Conservation (phyloP, 768 basidiomycete genomes). For the Amanita subjunquillea region DNA sequence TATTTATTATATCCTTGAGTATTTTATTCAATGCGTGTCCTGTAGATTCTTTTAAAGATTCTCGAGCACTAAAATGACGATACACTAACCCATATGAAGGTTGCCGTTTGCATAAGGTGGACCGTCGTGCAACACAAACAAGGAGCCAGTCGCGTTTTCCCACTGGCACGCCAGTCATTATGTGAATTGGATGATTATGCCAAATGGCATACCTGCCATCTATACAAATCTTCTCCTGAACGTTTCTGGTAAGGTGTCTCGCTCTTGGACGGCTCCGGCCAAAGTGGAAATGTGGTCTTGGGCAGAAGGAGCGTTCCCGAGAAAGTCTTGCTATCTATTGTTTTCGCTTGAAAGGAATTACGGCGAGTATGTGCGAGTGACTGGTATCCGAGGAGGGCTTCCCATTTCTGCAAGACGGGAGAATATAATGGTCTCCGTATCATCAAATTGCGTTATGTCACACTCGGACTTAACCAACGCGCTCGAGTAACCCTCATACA, state of each 20-base stretch:
- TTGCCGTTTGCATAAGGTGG: slow-evolving; percentile 97
- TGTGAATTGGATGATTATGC: not conserved
- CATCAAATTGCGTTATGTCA: not conserved
- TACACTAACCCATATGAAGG: slow-evolving; percentile 76
- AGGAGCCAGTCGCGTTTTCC: slow-evolving; percentile 50
- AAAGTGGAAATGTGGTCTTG: slow-evolving; percentile 68
- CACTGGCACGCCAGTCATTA: slow-evolving; percentile 28
- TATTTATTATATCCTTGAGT: slow-evolving; percentile 90
- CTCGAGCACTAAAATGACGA: not conserved
- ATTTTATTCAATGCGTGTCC: slow-evolving; percentile 97
- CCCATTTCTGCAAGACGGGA: not conserved
- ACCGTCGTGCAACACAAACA: slow-evolving; percentile 89
- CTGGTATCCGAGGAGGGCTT: not conserved
- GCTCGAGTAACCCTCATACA: too few species aligned
- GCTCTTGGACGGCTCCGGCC: slow-evolving; percentile 52
- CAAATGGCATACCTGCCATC: slow-evolving; percentile 51
- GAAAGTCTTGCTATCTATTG: slow-evolving; percentile 28
- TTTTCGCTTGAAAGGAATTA: not conserved
- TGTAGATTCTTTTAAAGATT: slow-evolving; percentile 17
- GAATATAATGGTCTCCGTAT: not conserved
- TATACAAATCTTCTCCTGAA: slow-evolving; percentile 69
- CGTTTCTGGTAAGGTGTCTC: slow-evolving; percentile 47
- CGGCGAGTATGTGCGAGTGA: not conserved
- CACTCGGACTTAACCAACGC: not conserved
- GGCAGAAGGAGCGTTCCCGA: slow-evolving; percentile 68